Evolutionary conservation across 2,329 filamentous ascomycete genomes (phyloP).

Genomic region (Penicillium sp.): DNA sequence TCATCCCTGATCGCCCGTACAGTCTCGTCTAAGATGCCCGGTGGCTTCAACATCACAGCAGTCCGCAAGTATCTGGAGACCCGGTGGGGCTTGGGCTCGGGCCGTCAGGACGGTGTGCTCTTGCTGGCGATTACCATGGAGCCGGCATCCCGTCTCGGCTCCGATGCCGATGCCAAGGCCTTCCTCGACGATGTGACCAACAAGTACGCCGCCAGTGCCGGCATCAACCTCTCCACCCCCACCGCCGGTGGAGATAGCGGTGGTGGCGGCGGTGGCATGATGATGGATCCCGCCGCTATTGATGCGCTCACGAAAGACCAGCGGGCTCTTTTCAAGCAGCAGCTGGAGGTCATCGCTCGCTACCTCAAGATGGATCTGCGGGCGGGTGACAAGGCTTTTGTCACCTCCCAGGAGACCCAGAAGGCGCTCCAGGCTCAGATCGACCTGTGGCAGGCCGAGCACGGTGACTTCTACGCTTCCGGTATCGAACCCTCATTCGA

Average conservation of each 20-base stretch:
- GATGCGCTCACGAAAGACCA: slow-evolving; percentile 98
- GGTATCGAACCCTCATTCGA: slow-evolving; percentile 96
- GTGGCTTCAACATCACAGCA: slow-evolving; percentile 97
- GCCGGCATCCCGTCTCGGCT: slow-evolving; percentile 81
- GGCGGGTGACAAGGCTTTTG: slow-evolving; percentile 90
- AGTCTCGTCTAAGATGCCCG: slow-evolving; percentile 99
- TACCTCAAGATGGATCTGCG: slow-evolving; percentile 97
- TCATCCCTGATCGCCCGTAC: slow-evolving; percentile 88
- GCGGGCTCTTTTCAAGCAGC: slow-evolving; percentile 93
- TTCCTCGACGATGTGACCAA: slow-evolving; percentile 87
- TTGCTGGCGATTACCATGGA: slow-evolving; percentile 91
- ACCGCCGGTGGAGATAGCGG: slow-evolving; percentile 70
- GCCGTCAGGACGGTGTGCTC: slow-evolving; percentile 87
- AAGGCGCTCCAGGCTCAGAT: slow-evolving; percentile 88
- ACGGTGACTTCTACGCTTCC: slow-evolving; percentile 92
- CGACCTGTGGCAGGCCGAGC: slow-evolving; percentile 92
- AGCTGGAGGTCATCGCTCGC: slow-evolving; percentile 89
- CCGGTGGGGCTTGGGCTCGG: slow-evolving; percentile 82
- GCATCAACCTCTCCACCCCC: slow-evolving; percentile 78
- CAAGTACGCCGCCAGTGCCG: slow-evolving; percentile 82
- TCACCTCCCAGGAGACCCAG: slow-evolving; percentile 81
- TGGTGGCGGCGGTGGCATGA: slow-evolving; percentile 79
- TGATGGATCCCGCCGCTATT: slow-evolving; percentile 98
- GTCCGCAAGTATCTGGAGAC: slow-evolving; percentile 94
- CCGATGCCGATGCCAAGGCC: slow-evolving; percentile 86